A percentile compares a stretch with the other conserved stretches of the same genome.
phyloP scores from a whole-genome alignment of 1,284 basidiomycete genomes.

The Cystobasidium sp. region DNA sequence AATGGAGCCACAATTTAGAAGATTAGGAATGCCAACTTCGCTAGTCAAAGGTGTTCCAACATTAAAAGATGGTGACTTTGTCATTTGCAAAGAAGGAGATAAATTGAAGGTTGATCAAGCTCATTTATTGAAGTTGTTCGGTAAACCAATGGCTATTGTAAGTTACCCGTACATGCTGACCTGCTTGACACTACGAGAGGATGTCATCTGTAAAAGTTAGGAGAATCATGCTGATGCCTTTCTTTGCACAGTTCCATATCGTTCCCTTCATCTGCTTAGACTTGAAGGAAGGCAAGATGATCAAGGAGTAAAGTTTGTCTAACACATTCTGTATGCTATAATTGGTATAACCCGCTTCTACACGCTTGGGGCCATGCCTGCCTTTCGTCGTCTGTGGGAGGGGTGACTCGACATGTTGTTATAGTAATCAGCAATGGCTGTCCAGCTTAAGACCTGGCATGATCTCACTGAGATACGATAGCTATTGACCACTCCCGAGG shows the following conservation, averaged over 20 bases:
- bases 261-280: slow-evolving; percentile 39
- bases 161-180: slow-evolving; percentile 10
- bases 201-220: background rate
- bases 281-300: slow-evolving; percentile 42
- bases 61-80: slow-evolving; percentile 72
- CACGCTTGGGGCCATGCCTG: background rate
- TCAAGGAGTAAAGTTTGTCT: slow-evolving; percentile 8
- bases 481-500: too few species aligned
- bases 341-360: background rate
- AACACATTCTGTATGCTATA: background rate
- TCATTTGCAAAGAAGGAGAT: slow-evolving; percentile 82
- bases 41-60: slow-evolving; percentile 88
- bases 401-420: background rate
- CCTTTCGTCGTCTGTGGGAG: background rate
- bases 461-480: too few species aligned
- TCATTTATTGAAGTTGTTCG: slow-evolving; percentile 83
- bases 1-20: slow-evolving; percentile 92
- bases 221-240: background rate
- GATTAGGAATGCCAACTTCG: slow-evolving; percentile 80
- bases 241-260: slow-evolving; percentile 43
- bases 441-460: too few species aligned
- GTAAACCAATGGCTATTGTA: slow-evolving; percentile 75
- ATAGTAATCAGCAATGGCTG: too few species aligned
- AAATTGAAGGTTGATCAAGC: slow-evolving; percentile 70
- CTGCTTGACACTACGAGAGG: too few species aligned